Base-by-base conservation (phyloP, 2,329 filamentous ascomycete species). In the Monosporascus cannonballus region DNA sequence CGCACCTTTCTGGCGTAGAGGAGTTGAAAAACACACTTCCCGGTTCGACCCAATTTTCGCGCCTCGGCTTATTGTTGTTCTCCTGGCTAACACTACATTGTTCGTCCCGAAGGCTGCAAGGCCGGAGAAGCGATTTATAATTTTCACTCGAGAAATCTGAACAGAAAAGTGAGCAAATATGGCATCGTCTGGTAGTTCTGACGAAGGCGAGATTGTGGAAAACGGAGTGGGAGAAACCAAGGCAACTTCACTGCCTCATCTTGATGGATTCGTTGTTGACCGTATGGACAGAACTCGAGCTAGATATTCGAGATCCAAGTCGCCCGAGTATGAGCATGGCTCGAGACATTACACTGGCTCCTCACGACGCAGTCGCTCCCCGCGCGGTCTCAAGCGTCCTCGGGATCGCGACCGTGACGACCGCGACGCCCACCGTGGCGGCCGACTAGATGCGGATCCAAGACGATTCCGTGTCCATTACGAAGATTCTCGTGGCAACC, bases 151-250 rank as follows among this genome's bases (percentile, higher is more conserved):
- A 59, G 41, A 47, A 47, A 53, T 57, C 50, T 46, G 53, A 60
- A 56, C 48, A 59, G 54, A 64, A 59, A 34, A 65, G 64, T 63
- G 61, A 67, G 61, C 63, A 64, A 62, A 64, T 15, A 59, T 69
- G 66, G 63, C 63, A 25, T 64, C 64, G 57, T 60, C 69, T 62
- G 75, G 74, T 63, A 90, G 86, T 74, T 89, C 88, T 67, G 89
- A 90, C 73, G 89, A 95, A 74, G 90, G 90, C 75, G 90, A 95
- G 78, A 90, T 93, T 72, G 75, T 87, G 71, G 89, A 92, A 74
- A 82, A 82, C 74, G 79, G 80, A 73, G 80, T 78, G 78, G 69
- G 70, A 68, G 69, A 76, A 65, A 74, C 73, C 72, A 94, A 94
- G 90, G 89, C 90, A 94, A 89, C 87, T 89, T 86, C 87, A 85